Conservation (phyloP, 2,329 filamentous ascomycete genomes). For the Spiromastix sp. region DNA sequence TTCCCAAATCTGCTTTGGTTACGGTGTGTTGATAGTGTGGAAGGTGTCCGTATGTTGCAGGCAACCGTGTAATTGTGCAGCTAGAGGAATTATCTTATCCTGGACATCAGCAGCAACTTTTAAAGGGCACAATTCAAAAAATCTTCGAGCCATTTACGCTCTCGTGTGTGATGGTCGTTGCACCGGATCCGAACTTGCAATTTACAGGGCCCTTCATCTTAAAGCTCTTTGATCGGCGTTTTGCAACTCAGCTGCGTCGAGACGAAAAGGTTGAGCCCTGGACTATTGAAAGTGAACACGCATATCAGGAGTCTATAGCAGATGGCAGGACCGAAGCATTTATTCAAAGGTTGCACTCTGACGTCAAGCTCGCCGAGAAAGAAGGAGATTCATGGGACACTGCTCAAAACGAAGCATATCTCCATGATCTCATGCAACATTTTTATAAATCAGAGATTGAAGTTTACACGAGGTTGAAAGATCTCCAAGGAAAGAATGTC, state of each 20-base stretch:
- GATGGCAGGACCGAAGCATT: conserved; percentile 8
- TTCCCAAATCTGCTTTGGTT: too few relatives aligned
- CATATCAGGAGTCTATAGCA: conserved; percentile 11
- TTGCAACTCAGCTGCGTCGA: conserved; percentile 10
- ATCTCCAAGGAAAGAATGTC: conserved; percentile 13
- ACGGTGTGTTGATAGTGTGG: too few relatives aligned
- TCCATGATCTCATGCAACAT: conserved; percentile 8
- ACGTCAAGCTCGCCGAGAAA: not conserved
- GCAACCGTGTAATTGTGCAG: too few relatives aligned
- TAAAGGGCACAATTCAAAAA: conserved; percentile 6
- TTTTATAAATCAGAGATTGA: conserved; percentile 11
- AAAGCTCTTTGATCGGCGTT: conserved; percentile 15
- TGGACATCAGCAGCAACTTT: too few relatives aligned
- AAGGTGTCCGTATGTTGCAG: too few relatives aligned
- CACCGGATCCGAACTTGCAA: conserved; percentile 2
- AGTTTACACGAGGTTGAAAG: conserved; percentile 9
- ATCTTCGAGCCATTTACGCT: conserved; percentile 13
- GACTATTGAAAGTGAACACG: conserved; percentile 8
- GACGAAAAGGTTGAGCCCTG: conserved; percentile 8
- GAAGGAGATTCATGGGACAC: too few relatives aligned
- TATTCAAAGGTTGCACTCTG: not conserved
- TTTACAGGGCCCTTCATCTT: conserved; percentile 10
- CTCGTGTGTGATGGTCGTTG: conserved; percentile 12
- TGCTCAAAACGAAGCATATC: conserved; percentile 12
- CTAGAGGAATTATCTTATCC: too few relatives aligned